Evolutionary conservation across 2,329 filamentous ascomycete genomes (phyloP).

Genomic region (Trichoderma atrobrunneum): DNA sequence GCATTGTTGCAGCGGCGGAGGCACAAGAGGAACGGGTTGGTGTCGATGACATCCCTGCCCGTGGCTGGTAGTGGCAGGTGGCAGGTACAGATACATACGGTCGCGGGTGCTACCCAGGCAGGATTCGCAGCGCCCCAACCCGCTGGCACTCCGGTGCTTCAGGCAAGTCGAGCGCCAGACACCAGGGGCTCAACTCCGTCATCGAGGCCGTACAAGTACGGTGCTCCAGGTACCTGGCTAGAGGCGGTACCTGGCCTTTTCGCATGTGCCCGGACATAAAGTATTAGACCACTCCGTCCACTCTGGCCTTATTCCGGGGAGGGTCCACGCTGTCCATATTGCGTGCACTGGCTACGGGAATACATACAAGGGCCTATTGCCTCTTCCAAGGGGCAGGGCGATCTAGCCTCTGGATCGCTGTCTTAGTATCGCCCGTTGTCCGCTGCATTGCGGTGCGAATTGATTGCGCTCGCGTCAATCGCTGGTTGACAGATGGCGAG

Average conservation of each 20-base stretch:
- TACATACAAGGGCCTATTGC: background rate
- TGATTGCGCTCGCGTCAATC: background rate
- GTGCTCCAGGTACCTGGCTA: background rate
- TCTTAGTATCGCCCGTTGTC: background rate
- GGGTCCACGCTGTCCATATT: background rate
- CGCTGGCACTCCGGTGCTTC: constrained; percentile 4
- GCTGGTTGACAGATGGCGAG: background rate
- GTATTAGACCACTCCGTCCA: background rate
- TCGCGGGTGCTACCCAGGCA: background rate
- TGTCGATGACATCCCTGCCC: constrained; percentile 10
- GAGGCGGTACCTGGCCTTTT: background rate
- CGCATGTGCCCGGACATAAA: constrained; percentile 5
- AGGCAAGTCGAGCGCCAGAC: constrained; percentile 12
- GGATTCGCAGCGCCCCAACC: background rate
- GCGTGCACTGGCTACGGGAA: background rate
- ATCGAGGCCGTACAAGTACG: background rate
- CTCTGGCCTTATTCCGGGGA: constrained; percentile 6
- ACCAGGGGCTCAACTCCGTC: constrained; percentile 1
- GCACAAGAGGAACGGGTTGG: background rate
- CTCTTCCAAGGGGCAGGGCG: background rate
- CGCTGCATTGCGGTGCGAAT: background rate
- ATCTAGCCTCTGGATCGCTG: constrained; percentile 16
- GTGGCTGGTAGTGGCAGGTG: constrained; percentile 5
- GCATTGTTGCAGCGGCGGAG: background rate
- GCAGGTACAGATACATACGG: background rate